Conservation (phyloP, 306 rosid species). For the Ziziphus jujuba region DNA sequence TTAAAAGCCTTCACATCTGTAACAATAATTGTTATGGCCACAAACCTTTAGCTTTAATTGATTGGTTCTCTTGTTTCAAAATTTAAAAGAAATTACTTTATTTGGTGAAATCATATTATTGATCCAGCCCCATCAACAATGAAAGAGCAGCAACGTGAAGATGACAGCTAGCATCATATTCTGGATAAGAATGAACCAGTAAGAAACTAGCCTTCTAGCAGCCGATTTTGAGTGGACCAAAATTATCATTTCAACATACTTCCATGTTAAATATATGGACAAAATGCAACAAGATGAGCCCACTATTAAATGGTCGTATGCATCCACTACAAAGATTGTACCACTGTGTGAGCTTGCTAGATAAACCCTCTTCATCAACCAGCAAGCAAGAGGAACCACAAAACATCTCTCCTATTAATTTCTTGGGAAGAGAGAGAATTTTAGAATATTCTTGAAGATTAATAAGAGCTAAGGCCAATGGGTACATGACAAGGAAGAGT, state of each 20-base stretch:
- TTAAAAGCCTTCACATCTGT: not conserved
- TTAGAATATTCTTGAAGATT: not conserved
- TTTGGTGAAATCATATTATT: not conserved
- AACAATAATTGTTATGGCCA: not conserved
- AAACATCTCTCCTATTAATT: not conserved
- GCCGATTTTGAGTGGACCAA: slow-evolving; percentile 12
- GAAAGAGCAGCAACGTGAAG: not conserved
- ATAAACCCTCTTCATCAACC: not conserved
- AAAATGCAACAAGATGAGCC: slow-evolving; percentile 33
- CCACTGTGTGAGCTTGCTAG: not conserved
- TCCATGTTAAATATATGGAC: slow-evolving; percentile 13
- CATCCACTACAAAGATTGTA: slow-evolving; percentile 27
- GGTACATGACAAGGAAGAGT: slow-evolving; percentile 5
- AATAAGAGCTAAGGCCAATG: not conserved
- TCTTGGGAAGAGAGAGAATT: not conserved
- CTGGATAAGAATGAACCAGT: not conserved
- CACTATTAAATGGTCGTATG: slow-evolving; percentile 24
- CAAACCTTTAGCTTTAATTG: not conserved
- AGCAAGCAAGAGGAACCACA: too few species aligned
- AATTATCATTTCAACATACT: not conserved
- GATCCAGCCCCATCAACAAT: not conserved
- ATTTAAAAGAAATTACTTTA: not conserved
- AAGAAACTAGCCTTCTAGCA: not conserved
- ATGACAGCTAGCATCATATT: not conserved
- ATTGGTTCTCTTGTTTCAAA: not conserved